Evolutionary conservation across 228 moss, liverwort and hornwort species (phyloP), one percentile per base, ranked within the genome.

Genomic region (Sphagnum magellanicum): DNA sequence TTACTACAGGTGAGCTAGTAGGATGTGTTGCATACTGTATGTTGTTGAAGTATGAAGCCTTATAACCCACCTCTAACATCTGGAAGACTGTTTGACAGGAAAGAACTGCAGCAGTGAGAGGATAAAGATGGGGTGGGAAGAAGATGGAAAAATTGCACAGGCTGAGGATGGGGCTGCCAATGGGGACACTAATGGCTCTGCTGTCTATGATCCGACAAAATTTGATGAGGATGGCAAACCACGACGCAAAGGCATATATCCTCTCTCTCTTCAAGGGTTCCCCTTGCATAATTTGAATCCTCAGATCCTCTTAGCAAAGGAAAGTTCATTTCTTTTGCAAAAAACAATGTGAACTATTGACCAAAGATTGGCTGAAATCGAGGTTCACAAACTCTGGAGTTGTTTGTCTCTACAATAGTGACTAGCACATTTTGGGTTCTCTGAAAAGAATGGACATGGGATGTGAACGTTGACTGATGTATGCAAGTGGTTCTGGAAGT

Each of bases 191-290:
- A 9, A 71, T 11, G 69, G 64, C 17, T 51, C 72, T 61, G 6
- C 48, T 0, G 55, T 10, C 9, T 50, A 68, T 4, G 65, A 70
- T 13, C 12, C 70, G 62, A 64, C 10, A 3, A 49, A 75, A 15
- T 78, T 68, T 65, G 90, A 90, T 16, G 90, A 90, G 7, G 90
- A 90, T 15, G 90, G 90, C 50, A 87, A 67, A 62, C 79, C 84
- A 53, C 67, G 62, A 4, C 82, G 90, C 15, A 85, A 73, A 74
- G 90, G 90, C 32, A 32, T 32, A 32, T 32, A 32, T 32, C 32
- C 32, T 32, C 32, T 83, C n/a, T 10, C 67, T 53, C 53, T 32
- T 32, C n/a, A 11, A 13, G 50, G 51, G 32, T 10, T 13, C 10
- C 49, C 16, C 3, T 32, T 32, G 32, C 32, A 2, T 32, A 32